Evolutionary conservation across 768 basidiomycete species (phyloP).

Genomic region (Lactarius sp.): DNA sequence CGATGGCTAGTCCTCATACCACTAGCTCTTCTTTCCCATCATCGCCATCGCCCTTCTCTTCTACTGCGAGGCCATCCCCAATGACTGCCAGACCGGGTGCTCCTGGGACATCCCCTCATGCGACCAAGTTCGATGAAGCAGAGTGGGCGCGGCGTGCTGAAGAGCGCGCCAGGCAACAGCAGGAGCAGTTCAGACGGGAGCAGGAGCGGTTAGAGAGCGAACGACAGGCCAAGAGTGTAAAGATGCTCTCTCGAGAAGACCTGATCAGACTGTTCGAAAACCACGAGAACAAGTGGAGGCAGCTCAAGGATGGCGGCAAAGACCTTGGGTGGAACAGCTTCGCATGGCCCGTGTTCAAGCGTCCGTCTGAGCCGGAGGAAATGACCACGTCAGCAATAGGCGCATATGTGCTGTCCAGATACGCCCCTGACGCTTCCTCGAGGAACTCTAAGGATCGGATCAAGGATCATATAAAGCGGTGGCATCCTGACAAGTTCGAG

Average conservation of each 20-base stretch:
- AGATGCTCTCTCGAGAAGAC: slow-evolving; percentile 52
- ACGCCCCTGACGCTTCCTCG: slow-evolving; percentile 50
- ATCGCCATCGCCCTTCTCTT: slow-evolving; percentile 11
- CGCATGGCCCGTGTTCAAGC: slow-evolving; percentile 69
- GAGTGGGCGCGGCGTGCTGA: slow-evolving; percentile 63
- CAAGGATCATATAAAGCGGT: slow-evolving; percentile 67
- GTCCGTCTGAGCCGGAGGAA: slow-evolving; percentile 54
- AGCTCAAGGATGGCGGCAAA: slow-evolving; percentile 32
- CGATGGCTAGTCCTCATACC: neutral
- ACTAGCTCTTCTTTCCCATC: slow-evolving; percentile 12
- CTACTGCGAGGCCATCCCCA: slow-evolving; percentile 16
- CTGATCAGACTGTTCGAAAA: slow-evolving; percentile 49
- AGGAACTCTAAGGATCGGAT: slow-evolving; percentile 63
- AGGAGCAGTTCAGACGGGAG: slow-evolving; percentile 63
- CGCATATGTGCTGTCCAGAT: slow-evolving; percentile 56
- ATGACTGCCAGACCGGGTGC: slow-evolving; percentile 16
- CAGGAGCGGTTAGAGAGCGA: slow-evolving; percentile 55
- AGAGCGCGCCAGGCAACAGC: slow-evolving; percentile 58
- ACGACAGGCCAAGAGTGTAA: slow-evolving; percentile 36
- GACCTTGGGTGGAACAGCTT: slow-evolving; percentile 59
- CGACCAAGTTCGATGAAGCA: slow-evolving; percentile 35
- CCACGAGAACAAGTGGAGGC: slow-evolving; percentile 61
- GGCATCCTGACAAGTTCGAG: slow-evolving; percentile 84
- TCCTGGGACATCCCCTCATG: slow-evolving; percentile 25
- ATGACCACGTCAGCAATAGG: slow-evolving; percentile 51